A percentile compares a stretch with the other conserved stretches of the same genome.
These are phyloP conservation scores for Calocybe cyanea DNA, from an alignment of 768 basidiomycete genomes.

Conservation along the genomic window DNA sequence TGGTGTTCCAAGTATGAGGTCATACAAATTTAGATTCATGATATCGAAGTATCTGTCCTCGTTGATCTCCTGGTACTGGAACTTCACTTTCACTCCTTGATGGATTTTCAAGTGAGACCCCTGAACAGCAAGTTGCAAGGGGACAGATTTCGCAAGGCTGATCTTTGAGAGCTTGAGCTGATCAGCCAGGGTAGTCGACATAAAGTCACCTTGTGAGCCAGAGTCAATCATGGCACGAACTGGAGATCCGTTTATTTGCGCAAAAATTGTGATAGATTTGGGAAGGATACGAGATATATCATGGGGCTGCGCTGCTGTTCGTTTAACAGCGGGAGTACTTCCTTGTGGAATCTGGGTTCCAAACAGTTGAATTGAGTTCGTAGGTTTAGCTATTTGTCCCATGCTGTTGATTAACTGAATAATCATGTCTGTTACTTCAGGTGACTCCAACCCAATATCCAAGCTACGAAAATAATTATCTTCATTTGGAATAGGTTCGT, in stretches of 20 bases:
- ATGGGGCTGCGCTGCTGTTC: neutral
- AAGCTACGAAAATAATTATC: too few relatives aligned
- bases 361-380: too few relatives aligned
- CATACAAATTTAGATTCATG: slow-evolving; percentile 34
- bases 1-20: slow-evolving; percentile 36
- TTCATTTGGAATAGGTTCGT: too few relatives aligned
- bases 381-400: too few relatives aligned
- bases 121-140: neutral
- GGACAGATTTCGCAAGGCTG: neutral
- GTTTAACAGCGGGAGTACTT: neutral
- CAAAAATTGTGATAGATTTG: neutral
- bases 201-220: neutral
- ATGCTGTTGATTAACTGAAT: too few relatives aligned
- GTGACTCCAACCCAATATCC: too few relatives aligned
- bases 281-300: neutral
- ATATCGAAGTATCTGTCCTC: slow-evolving; percentile 30
- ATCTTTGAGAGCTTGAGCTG: neutral
- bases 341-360: neutral
- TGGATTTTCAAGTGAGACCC: neutral
- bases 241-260: neutral
- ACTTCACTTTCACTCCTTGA: neutral
- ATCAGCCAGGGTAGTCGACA: neutral
- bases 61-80: neutral
- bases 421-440: too few relatives aligned
- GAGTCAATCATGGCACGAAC: neutral